Conservation (phyloP, 768 basidiomycete species). For the Megacollybia marginata region DNA sequence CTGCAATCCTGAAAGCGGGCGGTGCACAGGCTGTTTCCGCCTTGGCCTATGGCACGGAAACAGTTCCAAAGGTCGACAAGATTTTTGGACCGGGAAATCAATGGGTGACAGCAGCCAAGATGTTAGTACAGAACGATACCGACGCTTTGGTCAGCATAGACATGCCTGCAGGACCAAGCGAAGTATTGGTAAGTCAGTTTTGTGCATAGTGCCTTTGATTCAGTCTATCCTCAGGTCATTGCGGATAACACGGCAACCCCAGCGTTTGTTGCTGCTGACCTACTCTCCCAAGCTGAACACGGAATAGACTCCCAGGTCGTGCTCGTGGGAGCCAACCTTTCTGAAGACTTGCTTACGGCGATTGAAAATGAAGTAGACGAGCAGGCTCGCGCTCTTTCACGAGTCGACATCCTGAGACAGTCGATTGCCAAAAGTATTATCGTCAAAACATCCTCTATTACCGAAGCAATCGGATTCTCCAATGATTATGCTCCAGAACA, state of each 20-base stretch:
- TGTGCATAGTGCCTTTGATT: conserved; percentile 1
- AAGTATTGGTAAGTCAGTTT: conserved; percentile 74
- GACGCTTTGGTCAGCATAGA: conserved; percentile 95
- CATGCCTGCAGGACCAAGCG: conserved; percentile 98
- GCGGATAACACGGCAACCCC: conserved; percentile 84
- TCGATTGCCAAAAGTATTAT: conserved; percentile 90
- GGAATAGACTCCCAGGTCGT: conserved; percentile 98
- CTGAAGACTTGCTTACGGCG: conserved; percentile 49
- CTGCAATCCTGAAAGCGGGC: conserved; percentile 87
- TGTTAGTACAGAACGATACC: conserved; percentile 98
- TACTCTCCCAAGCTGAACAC: conserved; percentile 97
- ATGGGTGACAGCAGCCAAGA: conserved; percentile 99
- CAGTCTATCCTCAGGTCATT: conserved; percentile 63
- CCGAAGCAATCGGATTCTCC: conserved; percentile 81
- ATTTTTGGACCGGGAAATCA: conserved; percentile 99
- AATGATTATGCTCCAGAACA: conserved; percentile 99
- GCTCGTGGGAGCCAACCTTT: conserved; percentile 71
- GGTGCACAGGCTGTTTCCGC: conserved; percentile 96
- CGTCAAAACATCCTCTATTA: conserved; percentile 56
- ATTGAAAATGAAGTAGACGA: conserved; percentile 82
- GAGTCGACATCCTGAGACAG: conserved; percentile 85
- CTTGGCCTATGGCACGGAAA: conserved; percentile 92
- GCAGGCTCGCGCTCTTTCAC: conserved; percentile 80
- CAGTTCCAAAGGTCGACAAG: conserved; percentile 97
- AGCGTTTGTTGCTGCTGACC: conserved; percentile 91